phyloP scores from a whole-genome alignment of 2,329 filamentous ascomycete genomes.

The Clonostachys solani region DNA sequence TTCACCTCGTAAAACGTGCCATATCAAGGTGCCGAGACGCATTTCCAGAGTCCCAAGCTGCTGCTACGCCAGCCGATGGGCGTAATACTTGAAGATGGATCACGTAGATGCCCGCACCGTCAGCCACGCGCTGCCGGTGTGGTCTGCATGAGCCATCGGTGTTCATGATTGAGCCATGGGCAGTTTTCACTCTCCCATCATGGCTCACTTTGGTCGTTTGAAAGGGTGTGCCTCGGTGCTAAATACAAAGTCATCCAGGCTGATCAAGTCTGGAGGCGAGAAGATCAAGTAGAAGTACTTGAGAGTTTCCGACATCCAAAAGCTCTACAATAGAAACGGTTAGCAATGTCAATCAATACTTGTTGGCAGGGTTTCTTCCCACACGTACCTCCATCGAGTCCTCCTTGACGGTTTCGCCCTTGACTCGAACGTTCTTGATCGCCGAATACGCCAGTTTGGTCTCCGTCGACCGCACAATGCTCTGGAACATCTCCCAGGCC shows the following conservation, averaged over 20 bases:
- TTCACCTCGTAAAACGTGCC: too few relatives aligned
- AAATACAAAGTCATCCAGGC: conserved; percentile 65
- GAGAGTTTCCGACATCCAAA: conserved; percentile 70
- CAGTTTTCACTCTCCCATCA: background rate
- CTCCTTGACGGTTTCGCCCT: conserved; percentile 24
- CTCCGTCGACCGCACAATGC: conserved; percentile 55
- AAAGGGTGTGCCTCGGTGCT: conserved; percentile 51
- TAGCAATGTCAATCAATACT: conserved; percentile 4
- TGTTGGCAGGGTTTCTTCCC: conserved; percentile 2
- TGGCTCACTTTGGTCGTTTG: conserved; percentile 10
- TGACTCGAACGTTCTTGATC: conserved; percentile 52
- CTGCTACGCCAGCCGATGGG: too few relatives aligned
- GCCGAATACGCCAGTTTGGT: conserved; percentile 61
- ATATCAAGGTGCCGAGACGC: too few relatives aligned
- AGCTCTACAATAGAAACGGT: conserved; percentile 40
- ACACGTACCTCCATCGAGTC: conserved; percentile 58
- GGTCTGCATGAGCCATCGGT: too few relatives aligned
- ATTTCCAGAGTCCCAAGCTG: too few relatives aligned
- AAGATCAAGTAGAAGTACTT: conserved; percentile 76
- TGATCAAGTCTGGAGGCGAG: conserved; percentile 56
- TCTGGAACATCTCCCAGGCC: conserved; percentile 71
- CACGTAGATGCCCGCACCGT: too few relatives aligned
- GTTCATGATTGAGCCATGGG: background rate
- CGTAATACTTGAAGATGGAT: too few relatives aligned
- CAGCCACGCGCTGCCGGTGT: too few relatives aligned